Percentiles rank a stretch among this genome's conserved stretches.
Conservation (phyloP, 768 basidiomycete genomes). For the Coprinellus aureogranulatus region DNA sequence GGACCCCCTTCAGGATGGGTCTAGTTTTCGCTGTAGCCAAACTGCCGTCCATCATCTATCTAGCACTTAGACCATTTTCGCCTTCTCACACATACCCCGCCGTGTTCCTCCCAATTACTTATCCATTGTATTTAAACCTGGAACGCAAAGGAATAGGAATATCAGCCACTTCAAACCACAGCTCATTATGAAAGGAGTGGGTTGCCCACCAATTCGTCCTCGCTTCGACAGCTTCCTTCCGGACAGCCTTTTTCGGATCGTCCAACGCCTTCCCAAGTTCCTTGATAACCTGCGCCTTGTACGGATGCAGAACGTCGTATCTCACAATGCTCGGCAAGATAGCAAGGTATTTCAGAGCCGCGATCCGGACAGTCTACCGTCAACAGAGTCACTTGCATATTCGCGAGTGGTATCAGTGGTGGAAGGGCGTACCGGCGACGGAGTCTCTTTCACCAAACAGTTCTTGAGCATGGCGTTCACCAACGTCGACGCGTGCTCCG, state of each 20-base stretch:
- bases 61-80: not conserved
- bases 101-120: slow-evolving; percentile 11
- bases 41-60: not conserved
- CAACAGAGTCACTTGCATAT: no score
- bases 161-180: slow-evolving; percentile 35
- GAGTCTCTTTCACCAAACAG: slow-evolving; percentile 46
- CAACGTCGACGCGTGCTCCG: slow-evolving; percentile 70
- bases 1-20: not conserved
- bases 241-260: slow-evolving; percentile 82
- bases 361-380: slow-evolving; percentile 66
- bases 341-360: slow-evolving; percentile 73
- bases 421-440: slow-evolving; percentile 47
- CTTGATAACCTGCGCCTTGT: slow-evolving; percentile 69
- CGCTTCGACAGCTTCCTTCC: slow-evolving; percentile 87
- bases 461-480: slow-evolving; percentile 71
- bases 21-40: not conserved
- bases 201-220: slow-evolving; percentile 28
- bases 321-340: slow-evolving; percentile 73
- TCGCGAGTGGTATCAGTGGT: not conserved
- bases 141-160: slow-evolving; percentile 7
- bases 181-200: slow-evolving; percentile 40
- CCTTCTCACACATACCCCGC: not conserved
- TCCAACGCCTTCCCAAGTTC: slow-evolving; percentile 77
- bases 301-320: slow-evolving; percentile 80
- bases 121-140: slow-evolving; percentile 64